Base-by-base conservation (phyloP, 2,329 filamentous ascomycete species). In the Xylaria multiplex region DNA sequence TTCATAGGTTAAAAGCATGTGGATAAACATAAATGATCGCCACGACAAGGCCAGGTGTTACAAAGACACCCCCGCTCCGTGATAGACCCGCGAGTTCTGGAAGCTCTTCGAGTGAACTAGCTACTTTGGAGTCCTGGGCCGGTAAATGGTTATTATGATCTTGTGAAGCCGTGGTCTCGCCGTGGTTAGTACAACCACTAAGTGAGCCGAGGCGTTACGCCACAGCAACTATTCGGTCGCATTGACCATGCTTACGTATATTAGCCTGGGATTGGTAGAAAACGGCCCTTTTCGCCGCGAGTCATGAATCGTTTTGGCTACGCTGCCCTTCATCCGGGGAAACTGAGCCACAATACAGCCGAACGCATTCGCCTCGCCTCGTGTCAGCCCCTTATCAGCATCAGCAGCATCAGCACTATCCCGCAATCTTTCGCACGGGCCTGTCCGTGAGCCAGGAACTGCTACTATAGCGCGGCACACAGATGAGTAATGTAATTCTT, bases 271-370 rank as follows among this genome's bases (percentile, higher is more conserved):
- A 48, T 40, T 40, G 35, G 43, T 57, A 35, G 42, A n/a, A 64
- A n/a, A 58, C 52, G 61, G 57, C 46, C 61, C 50, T 57, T 67
- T 59, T 64, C 16, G 13, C 52, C 35, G 42, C 56, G 24, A 60
- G 65, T 40, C 40, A 53, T 56, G 60, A 58, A 43, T 35, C 42
- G 46, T 43, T 53, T 60, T 55, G 59, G 46, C 27, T 45, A 42
- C 11, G 19, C 3, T 35, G 43, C 16, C 22, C 19, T 55, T 52
- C 27, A 42, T 66, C 50, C 24, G 58, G 58, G 59, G 53, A 60
- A 59, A 53, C 61, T 55, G 35, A 58, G 65, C 58, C 65, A 65
- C 58, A 68, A 53, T 62, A 60, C 30, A 61, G 24, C 57, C 58
- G 54, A 67, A 48, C 42, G 48, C 58, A 59, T 48, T 49, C 55